phyloP scores from a whole-genome alignment of 192 early-diverging fungal species.

The Mycoemilia scoparia region DNA sequence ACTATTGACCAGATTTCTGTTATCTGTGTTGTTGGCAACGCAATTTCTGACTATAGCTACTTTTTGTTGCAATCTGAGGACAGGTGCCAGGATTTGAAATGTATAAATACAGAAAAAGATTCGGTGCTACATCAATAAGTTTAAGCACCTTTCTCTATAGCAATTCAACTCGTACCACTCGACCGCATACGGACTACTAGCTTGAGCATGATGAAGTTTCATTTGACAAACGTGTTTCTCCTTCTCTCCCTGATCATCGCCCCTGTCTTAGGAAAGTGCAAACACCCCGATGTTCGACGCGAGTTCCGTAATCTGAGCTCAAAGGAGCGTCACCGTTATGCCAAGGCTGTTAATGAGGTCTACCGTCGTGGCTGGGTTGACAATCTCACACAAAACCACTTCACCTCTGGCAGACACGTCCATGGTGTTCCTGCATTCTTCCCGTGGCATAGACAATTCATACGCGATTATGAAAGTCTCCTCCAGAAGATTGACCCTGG shows the following conservation, averaged over 20 bases:
- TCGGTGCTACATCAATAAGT: too few species aligned
- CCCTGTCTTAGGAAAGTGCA: too few species aligned
- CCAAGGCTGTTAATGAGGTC: conserved; percentile 10
- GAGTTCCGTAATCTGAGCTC: conserved; percentile 20
- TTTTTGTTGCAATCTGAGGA: too few species aligned
- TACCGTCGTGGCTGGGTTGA: conserved; percentile 18
- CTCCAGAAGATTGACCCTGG: conserved; percentile 28
- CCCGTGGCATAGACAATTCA: conserved; percentile 34
- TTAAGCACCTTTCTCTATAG: too few species aligned
- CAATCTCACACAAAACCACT: conserved; percentile 24
- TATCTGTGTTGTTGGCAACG: neutral
- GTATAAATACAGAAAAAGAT: too few species aligned
- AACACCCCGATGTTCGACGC: conserved; percentile 18
- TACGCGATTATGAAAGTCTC: conserved; percentile 28
- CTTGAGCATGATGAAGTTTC: too few species aligned
- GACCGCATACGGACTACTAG: too few species aligned
- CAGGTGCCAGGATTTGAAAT: too few species aligned
- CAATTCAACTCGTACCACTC: too few species aligned
- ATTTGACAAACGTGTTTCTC: too few species aligned
- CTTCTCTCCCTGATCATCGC: too few species aligned
- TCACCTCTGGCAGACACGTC: conserved; percentile 15
- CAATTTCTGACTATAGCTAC: too few species aligned
- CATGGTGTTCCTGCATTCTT: conserved; percentile 30
- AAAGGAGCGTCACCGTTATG: conserved; percentile 20
- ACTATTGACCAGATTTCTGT: neutral